Evolutionary conservation across 2,329 filamentous ascomycete species (phyloP), one percentile per base, ranked within the genome.

Genomic region (Aureobasidium sp.): DNA sequence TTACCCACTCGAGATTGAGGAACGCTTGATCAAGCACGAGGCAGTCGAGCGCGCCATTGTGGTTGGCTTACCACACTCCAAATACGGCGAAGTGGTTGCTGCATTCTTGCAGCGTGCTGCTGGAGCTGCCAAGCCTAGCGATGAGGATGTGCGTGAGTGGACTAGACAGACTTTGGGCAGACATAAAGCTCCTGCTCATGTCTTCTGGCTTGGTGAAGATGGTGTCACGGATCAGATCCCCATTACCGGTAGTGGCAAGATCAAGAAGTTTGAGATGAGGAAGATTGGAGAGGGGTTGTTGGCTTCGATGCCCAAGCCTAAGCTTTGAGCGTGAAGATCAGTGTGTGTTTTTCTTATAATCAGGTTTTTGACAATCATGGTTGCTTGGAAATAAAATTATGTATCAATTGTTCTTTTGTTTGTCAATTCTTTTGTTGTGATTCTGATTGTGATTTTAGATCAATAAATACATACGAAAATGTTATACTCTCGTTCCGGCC

Each of bases 161-260:
- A 72, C 72, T 3, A 70, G 72, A 53, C 67, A 74, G 57, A 70
- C 70, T 4, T 62, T 77, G 34, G 75, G 74, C 1, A 64, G 74
- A 44, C 75, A 77, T 59, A 78, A 78, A 66, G 85, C 86, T 3
- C 89, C 89, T 0, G 78, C 82, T 9, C 82, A 91, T 71, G 72
- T 92, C n/a, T 91, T 91, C 70, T 90, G 88, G 82, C 79, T 92
- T 32, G 89, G 89, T 0, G 76, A 76, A 49, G 73, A 74, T 39
- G 75, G 72, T 16, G 68, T 71, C 32, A 67, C 67, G 0, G 68
- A 70, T 7, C 62, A 67, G 21, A 66, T 77, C 0, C 76, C 76
- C 11, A 68, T 76, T 44, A 78, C 76, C 1, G 76, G 74, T 1
- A 78, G 75, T 65, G 76, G 76, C 11, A 78, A 78, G 71, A 73